Evolutionary conservation across 441 rosid species (phyloP).

Genomic region (Capsella rubella): DNA sequence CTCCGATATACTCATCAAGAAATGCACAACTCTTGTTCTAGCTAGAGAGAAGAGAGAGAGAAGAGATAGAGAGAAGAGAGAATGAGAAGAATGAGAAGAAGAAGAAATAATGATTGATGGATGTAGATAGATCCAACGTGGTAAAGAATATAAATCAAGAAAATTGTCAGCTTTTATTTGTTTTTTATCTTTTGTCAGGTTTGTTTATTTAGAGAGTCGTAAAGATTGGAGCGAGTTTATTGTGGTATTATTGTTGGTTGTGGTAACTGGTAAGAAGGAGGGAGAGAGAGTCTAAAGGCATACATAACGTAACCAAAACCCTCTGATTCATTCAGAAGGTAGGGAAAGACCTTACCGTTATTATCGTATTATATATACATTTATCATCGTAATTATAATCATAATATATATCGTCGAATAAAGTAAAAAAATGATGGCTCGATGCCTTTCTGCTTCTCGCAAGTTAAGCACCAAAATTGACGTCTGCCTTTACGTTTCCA

Average conservation of each 20-base stretch:
- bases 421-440: constrained; percentile 17
- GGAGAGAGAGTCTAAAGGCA: constrained; percentile 41
- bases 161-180: constrained; percentile 43
- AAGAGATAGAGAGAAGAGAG: constrained; percentile 7
- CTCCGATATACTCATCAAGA: constrained; percentile 23
- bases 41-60: constrained; percentile 4
- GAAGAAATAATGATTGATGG: constrained; percentile 38
- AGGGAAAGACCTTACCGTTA: background rate
- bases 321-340: constrained; percentile 31
- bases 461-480: constrained; percentile 46
- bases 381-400: background rate
- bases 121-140: constrained; percentile 49
- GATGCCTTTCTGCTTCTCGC: constrained; percentile 51
- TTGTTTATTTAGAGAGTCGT: constrained; percentile 16
- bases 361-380: background rate
- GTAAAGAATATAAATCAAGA: constrained; percentile 43
- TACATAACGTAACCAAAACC: constrained; percentile 36
- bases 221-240: constrained; percentile 45
- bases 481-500: constrained; percentile 51
- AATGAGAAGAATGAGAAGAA: background rate
- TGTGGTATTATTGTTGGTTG: constrained; percentile 28
- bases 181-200: constrained; percentile 23
- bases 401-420: constrained; percentile 16
- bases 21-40: constrained; percentile 25
- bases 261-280: background rate